Percentiles rank a stretch among this genome's conserved stretches.
These are phyloP conservation scores for Amaranthus tricolor DNA, from an alignment of 179 eudicot genomes.

Conservation along the genomic window DNA sequence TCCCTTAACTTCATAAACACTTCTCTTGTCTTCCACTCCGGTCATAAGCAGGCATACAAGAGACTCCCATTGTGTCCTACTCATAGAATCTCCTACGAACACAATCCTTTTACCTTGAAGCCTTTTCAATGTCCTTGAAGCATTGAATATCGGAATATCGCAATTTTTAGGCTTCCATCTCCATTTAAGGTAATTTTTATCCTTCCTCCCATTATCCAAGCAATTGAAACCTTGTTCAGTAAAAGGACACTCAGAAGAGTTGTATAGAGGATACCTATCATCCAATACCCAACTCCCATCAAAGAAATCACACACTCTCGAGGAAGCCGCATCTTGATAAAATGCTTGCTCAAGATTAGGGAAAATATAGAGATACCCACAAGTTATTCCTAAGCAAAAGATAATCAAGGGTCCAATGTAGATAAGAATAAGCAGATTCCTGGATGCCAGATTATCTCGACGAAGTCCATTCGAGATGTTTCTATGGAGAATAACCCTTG, in stretches of 20 bases:
- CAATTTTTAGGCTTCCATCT: conserved; percentile 80
- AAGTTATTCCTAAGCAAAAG: conserved; percentile 42
- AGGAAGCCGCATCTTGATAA: conserved; percentile 27
- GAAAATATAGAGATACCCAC: conserved; percentile 45
- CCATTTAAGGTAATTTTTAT: conserved; percentile 63
- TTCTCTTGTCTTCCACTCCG: conserved; percentile 68
- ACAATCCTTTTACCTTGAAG: conserved; percentile 73
- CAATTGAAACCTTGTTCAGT: conserved; percentile 79
- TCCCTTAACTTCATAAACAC: conserved; percentile 74
- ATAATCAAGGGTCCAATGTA: conserved; percentile 43
- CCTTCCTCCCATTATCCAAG: conserved; percentile 75
- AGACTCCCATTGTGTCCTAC: conserved; percentile 99
- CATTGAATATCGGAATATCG: conserved; percentile 56
- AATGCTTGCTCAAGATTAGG: conserved; percentile 40
- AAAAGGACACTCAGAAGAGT: conserved; percentile 82
- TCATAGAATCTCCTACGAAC: conserved; percentile 90
- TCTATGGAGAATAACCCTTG: conserved; percentile 22
- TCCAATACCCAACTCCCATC: conserved; percentile 43
- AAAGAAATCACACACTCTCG: conserved; percentile 33
- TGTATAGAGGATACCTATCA: conserved; percentile 54
- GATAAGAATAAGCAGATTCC: conserved; percentile 29
- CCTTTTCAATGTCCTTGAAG: conserved; percentile 38
- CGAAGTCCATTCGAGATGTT: conserved; percentile 23
- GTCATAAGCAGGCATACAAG: conserved; percentile 86
- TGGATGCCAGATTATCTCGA: conserved; percentile 30